Base-by-base conservation (phyloP, 2,329 filamentous ascomycete genomes). In the Cladosporium sp. region DNA sequence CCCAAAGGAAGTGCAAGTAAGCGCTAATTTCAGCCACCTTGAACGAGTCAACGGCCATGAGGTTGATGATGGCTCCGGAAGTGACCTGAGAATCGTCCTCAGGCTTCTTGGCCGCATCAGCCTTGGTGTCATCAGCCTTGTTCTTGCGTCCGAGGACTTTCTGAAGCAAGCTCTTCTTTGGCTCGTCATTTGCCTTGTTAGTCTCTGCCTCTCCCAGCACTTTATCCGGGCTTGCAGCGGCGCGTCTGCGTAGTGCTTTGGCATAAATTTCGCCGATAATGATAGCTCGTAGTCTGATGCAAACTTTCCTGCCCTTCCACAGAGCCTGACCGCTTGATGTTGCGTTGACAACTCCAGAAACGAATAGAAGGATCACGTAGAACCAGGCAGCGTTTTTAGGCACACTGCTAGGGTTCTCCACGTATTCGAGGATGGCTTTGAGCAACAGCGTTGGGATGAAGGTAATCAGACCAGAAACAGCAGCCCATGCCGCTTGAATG, bases 11-110 rank as follows among this genome's bases (percentile, higher is more conserved):
- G 79, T 99, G 95, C 34, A 99, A 82, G 76, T 99, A 99, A 0
- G 94, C 91, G 43, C 92, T 95, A 66, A 97, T 89, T 76, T 99
- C 95, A 68, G 92, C 91, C 64, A 99, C 92, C 80, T 99, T 99
- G 87, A 98, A 98, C 57, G 94, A 97, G 81, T 99, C 96, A 48
- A 99, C 96, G 13, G 95, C 96, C 95, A 99, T 99, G 70, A 99
- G 83, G 78, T 98, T 99, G 82, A 99, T 99, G 74, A 99, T 97
- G n/a, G 95, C 96, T 68, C 96, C 95, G 59, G 96, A 85, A 67
- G 95, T 97, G 46, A 93, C 94, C 79, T 96, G 92, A 0, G 73
- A 67, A 43, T 65, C 64, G 7, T 34, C 58, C 74, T 72, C 25
- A 72, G 70, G 63, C 28, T 73, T 70, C 18, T 70, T 66, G 46